Conservation (phyloP, 2,329 filamentous ascomycete species). For the Penicillium polonicum region DNA sequence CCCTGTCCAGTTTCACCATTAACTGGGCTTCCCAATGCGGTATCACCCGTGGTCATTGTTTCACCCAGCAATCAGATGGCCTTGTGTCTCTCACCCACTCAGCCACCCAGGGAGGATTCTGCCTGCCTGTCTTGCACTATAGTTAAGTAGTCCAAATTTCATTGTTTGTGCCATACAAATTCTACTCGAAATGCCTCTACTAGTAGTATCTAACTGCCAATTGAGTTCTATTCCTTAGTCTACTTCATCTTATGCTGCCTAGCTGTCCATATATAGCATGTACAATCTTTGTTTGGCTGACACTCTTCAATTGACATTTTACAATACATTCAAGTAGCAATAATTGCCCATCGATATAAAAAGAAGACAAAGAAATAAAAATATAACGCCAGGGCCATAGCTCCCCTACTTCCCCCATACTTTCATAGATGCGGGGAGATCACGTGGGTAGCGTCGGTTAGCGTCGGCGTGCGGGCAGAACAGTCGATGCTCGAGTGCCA, state of each 20-base stretch:
- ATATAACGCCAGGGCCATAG: neutral
- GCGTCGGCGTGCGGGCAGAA: constrained; percentile 19
- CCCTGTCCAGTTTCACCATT: neutral
- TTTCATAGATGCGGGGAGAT: constrained; percentile 19
- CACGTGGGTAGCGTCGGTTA: constrained; percentile 27
- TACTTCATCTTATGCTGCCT: neutral
- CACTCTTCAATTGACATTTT: neutral
- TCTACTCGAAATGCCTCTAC: neutral
- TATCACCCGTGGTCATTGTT: neutral
- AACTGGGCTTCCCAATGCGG: neutral
- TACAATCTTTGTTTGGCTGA: neutral
- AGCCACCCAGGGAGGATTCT: neutral
- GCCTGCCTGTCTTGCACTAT: neutral
- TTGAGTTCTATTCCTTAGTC: neutral
- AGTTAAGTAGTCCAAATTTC: neutral
- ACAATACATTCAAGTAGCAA: neutral
- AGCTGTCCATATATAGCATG: neutral
- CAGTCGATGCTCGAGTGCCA: constrained; percentile 3
- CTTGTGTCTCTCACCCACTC: constrained; percentile 5
- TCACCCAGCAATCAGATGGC: neutral
- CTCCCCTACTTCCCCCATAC: neutral
- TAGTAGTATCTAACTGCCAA: neutral
- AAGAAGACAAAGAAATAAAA: neutral
- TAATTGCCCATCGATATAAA: neutral
- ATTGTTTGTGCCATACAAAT: neutral